Percentiles rank a stretch among this genome's conserved stretches.
phyloP scores from a whole-genome alignment of 2,329 filamentous ascomycete genomes.

The Orbilia oligospora region DNA sequence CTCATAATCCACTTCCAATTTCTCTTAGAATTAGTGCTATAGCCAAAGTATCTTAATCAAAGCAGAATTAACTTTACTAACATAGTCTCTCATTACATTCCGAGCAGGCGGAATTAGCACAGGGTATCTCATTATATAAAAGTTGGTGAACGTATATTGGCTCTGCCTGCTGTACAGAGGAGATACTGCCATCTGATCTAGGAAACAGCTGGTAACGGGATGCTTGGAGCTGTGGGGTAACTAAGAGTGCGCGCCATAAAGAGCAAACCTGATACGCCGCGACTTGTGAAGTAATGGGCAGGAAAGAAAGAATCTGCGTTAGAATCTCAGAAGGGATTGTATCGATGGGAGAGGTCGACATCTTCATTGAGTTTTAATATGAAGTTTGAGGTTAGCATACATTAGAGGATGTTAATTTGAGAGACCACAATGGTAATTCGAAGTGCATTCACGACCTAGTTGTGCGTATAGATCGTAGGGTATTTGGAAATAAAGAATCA shows the following conservation, averaged over 20 bases:
- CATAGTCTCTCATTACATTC: neutral
- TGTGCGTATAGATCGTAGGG: too few species aligned
- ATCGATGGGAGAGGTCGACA: neutral
- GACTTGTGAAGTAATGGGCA: slow-evolving; percentile 23
- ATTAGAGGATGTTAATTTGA: too few species aligned
- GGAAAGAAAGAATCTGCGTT: slow-evolving; percentile 11
- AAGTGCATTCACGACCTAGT: too few species aligned
- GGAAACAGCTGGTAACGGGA: neutral
- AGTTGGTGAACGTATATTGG: neutral
- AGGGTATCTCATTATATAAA: neutral
- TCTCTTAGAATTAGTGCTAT: too few species aligned
- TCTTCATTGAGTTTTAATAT: neutral
- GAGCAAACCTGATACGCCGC: slow-evolving; percentile 5
- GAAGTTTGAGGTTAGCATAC: too few species aligned
- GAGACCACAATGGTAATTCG: too few species aligned
- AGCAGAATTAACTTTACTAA: neutral
- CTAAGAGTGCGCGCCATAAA: neutral
- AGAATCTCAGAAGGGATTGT: slow-evolving; percentile 26
- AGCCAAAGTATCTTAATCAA: neutral
- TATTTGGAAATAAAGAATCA: too few species aligned
- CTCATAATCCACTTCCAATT: neutral
- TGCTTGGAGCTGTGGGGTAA: neutral
- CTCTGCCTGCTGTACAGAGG: neutral
- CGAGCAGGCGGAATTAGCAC: neutral
- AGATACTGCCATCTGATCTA: neutral